These are phyloP conservation scores for Phoma sp. DNA, from an alignment of 2,329 filamentous ascomycete genomes.

Conservation along the genomic window DNA sequence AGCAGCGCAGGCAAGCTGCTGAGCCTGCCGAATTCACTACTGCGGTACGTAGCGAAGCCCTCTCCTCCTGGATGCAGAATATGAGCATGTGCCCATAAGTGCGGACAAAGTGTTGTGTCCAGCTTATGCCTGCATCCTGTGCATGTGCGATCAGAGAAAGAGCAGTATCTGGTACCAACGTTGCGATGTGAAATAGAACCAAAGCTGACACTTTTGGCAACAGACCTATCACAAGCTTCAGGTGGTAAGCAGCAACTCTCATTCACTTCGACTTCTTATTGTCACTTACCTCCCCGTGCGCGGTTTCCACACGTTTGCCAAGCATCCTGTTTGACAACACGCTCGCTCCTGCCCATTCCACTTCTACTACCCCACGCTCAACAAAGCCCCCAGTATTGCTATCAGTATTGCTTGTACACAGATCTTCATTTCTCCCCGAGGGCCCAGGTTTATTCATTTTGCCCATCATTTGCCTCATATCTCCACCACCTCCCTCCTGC, in stretches of 20 bases:
- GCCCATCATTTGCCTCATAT: slow-evolving; percentile 22
- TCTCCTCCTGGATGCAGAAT: slow-evolving; percentile 15
- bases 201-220: slow-evolving; percentile 35
- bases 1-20: slow-evolving; percentile 61
- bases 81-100: not conserved
- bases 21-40: slow-evolving; percentile 63
- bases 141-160: slow-evolving; percentile 2
- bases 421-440: slow-evolving; percentile 22
- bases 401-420: slow-evolving; percentile 27
- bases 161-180: slow-evolving; percentile 3
- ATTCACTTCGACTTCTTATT: slow-evolving; percentile 32
- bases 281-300: slow-evolving; percentile 18
- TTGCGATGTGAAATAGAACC: slow-evolving; percentile 31
- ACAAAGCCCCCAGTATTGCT: slow-evolving; percentile 15
- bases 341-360: slow-evolving; percentile 1
- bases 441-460: slow-evolving; percentile 14
- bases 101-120: not conserved
- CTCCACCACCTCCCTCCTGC: slow-evolving; percentile 15
- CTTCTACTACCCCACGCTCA: slow-evolving; percentile 1
- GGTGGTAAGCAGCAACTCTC: slow-evolving; percentile 66
- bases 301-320: slow-evolving; percentile 18
- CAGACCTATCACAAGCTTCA: slow-evolving; percentile 76
- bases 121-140: not conserved
- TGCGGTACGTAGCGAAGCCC: slow-evolving; percentile 55
- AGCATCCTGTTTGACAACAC: slow-evolving; percentile 2